Conservation (phyloP, 371 early-diverging fungal genomes). For the Actinomucor elegans region DNA sequence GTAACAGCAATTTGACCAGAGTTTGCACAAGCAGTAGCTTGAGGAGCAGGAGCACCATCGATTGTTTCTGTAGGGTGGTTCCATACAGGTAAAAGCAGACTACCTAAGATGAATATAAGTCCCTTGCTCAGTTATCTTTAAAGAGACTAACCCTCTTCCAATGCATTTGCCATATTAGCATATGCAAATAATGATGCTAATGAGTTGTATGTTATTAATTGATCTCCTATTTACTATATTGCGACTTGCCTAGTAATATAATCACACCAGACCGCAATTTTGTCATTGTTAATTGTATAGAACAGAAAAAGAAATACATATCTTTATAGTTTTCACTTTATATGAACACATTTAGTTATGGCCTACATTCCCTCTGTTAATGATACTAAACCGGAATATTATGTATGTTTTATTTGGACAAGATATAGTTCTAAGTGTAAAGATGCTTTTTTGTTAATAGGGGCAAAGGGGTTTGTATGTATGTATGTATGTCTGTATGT, state of each 20-base stretch:
- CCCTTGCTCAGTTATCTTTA: neutral
- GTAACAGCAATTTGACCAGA: constrained; percentile 57
- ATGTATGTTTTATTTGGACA: neutral
- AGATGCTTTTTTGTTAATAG: too few relatives aligned
- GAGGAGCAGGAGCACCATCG: constrained; percentile 33
- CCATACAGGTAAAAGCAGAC: constrained; percentile 43
- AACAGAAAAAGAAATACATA: neutral
- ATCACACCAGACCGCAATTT: constrained; percentile 1
- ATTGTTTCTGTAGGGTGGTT: constrained; percentile 36
- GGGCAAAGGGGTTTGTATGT: too few relatives aligned
- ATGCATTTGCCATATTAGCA: constrained; percentile 1
- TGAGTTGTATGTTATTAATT: neutral
- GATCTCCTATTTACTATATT: too few relatives aligned
- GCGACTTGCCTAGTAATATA: constrained; percentile 1
- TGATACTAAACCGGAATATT: neutral
- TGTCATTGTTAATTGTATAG: constrained; percentile 2
- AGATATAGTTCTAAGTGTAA: too few relatives aligned
- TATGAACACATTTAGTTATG: constrained; percentile 9
- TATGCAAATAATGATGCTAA: constrained; percentile 10
- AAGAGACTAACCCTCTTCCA: constrained; percentile 5
- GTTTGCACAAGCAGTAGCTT: constrained; percentile 49
- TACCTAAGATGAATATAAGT: constrained; percentile 1
- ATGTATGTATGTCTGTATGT: too few relatives aligned
- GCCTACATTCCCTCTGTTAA: constrained; percentile 1
- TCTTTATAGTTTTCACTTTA: constrained; percentile 3